Evolutionary conservation across 352 stramenopile genomes (phyloP).

Genomic region (Phytopythium ostracodes): DNA sequence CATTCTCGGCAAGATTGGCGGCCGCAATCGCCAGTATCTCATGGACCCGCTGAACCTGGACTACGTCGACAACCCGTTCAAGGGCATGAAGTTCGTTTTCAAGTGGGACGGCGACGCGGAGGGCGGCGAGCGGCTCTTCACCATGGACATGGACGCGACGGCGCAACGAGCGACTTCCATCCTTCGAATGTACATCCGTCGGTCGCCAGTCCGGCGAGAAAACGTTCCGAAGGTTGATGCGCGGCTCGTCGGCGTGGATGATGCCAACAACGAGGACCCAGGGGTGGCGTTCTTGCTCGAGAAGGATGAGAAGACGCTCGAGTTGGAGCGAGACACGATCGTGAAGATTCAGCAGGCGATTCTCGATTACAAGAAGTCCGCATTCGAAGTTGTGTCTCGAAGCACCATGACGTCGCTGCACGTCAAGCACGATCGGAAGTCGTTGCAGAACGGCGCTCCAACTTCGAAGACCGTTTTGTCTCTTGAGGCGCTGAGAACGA

Average conservation of each 20-base stretch:
- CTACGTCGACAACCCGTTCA: constrained; percentile 39
- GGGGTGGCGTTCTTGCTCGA: constrained; percentile 55
- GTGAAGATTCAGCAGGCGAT: constrained; percentile 59
- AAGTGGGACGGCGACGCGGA: constrained; percentile 30
- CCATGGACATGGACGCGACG: constrained; percentile 61
- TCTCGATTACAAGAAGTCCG: constrained; percentile 68
- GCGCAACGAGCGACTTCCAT: constrained; percentile 40
- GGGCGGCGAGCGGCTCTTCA: constrained; percentile 17
- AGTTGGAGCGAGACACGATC: constrained; percentile 66
- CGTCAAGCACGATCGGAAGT: constrained; percentile 22
- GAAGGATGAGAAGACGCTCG: constrained; percentile 84
- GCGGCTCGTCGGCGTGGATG: constrained; percentile 53
- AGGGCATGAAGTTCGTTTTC: constrained; percentile 49
- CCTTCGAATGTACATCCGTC: constrained; percentile 59
- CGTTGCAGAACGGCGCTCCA: not conserved
- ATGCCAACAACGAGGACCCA: constrained; percentile 27
- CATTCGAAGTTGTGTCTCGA: constrained; percentile 68
- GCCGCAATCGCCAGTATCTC: constrained; percentile 88
- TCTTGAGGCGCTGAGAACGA: constrained; percentile 42
- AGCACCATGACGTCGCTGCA: constrained; percentile 52
- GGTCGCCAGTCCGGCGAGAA: constrained; percentile 44
- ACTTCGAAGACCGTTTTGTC: constrained; percentile 28
- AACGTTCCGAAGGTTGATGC: constrained; percentile 56
- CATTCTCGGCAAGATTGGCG: constrained; percentile 97
- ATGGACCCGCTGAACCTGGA: constrained; percentile 77